Conservation (phyloP, 176 grass and related monocot genomes). For the Avena sativa region DNA sequence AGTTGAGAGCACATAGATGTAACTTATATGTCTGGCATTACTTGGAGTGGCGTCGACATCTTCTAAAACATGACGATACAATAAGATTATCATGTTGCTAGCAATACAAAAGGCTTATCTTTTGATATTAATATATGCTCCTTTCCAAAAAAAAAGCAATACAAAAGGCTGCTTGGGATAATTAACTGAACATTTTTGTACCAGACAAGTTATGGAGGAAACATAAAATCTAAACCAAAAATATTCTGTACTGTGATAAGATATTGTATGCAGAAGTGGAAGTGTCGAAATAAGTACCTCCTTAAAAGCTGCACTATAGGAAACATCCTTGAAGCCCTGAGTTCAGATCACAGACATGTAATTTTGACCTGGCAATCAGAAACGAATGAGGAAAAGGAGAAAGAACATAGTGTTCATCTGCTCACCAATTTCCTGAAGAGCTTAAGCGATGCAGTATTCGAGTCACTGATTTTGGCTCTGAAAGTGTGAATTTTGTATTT, state of each 20-base stretch:
- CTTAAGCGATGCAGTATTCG: constrained; percentile 76
- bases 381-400: not conserved
- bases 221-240: not conserved
- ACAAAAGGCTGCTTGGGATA: not conserved
- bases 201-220: not conserved
- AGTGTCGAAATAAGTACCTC: constrained; percentile 54
- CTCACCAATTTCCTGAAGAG: constrained; percentile 86
- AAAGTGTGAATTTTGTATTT: constrained; percentile 79
- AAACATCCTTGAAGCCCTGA: constrained; percentile 79
- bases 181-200: not conserved
- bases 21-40: not conserved
- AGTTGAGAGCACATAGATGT: not conserved
- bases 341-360: constrained; percentile 16
- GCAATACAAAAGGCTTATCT: not conserved
- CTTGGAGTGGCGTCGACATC: not conserved
- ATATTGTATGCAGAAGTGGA: constrained; percentile 2
- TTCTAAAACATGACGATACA: not conserved
- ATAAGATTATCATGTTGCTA: not conserved
- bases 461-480: constrained; percentile 85
- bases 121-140: too few species aligned
- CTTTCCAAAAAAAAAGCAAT: too few species aligned
- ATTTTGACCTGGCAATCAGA: constrained; percentile 31
- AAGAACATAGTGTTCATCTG: not conserved
- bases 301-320: constrained; percentile 77
- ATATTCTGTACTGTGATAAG: not conserved